phyloP scores from a whole-genome alignment of 176 grass and related monocot genomes.

The Phoenix dactylifera region DNA sequence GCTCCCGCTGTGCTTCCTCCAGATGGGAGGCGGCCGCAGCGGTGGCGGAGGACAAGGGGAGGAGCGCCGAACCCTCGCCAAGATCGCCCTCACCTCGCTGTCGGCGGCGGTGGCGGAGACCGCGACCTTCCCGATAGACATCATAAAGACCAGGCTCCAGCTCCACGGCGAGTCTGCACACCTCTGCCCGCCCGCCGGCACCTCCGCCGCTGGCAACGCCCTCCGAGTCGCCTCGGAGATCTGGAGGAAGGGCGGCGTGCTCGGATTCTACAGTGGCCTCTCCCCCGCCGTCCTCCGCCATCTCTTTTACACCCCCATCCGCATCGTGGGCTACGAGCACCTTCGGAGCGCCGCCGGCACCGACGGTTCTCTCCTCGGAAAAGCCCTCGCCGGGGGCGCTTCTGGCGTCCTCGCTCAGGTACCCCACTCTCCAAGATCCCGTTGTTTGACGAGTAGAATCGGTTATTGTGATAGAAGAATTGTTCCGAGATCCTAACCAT shows the following conservation, averaged over 20 bases:
- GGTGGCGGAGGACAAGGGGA: background rate
- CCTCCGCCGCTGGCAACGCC: conserved; percentile 14
- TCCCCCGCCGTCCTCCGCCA: conserved; percentile 68
- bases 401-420: conserved; percentile 71
- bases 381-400: conserved; percentile 50
- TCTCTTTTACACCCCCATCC: conserved; percentile 66
- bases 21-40: conserved; percentile 7
- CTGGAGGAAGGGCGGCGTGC: conserved; percentile 31
- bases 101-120: conserved; percentile 57
- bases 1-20: too few relatives aligned
- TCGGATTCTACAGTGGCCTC: conserved; percentile 52
- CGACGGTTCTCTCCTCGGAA: conserved; percentile 38
- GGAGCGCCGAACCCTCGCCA: conserved; percentile 22
- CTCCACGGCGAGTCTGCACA: conserved; percentile 25
- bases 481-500: too few relatives aligned
- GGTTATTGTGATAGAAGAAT: too few relatives aligned
- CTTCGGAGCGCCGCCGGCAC: conserved; percentile 31
- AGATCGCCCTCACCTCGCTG: conserved; percentile 47
- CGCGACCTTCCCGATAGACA: conserved; percentile 72
- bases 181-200: background rate
- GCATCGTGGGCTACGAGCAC: conserved; percentile 75
- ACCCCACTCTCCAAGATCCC: background rate
- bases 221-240: conserved; percentile 56
- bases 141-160: conserved; percentile 70
- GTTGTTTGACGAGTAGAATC: background rate